phyloP scores from a whole-genome alignment of 305 asterid genomes.

The Coffea humblotiana region DNA sequence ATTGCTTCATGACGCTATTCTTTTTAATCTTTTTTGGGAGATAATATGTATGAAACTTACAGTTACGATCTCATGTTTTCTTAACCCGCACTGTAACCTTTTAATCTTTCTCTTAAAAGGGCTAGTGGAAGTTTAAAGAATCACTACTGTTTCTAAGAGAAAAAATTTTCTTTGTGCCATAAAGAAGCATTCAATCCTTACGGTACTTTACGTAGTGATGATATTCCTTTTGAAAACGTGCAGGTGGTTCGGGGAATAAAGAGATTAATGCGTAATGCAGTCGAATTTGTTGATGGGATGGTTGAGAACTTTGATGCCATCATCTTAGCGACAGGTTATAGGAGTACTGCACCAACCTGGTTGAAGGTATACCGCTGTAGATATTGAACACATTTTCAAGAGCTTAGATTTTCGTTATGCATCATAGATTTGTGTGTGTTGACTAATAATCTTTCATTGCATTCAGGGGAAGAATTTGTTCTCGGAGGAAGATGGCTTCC shows the following conservation, averaged over 20 bases:
- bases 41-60: not conserved
- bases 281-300: constrained; percentile 41
- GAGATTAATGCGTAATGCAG: constrained; percentile 29
- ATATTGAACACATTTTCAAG: not conserved
- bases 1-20: not conserved
- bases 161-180: not conserved
- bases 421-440: not conserved
- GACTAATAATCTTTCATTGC: not conserved
- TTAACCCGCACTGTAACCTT: too few species aligned
- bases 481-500: constrained; percentile 32
- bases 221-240: not conserved
- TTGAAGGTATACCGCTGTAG: constrained; percentile 25
- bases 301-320: constrained; percentile 37
- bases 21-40: too few species aligned
- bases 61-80: not conserved
- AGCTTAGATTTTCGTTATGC: not conserved
- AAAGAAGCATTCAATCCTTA: not conserved
- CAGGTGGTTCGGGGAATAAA: constrained; percentile 39
- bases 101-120: too few species aligned
- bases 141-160: not conserved
- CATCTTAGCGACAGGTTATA: constrained; percentile 41
- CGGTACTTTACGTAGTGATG: constrained; percentile 1
- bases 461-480: constrained; percentile 29
- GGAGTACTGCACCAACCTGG: constrained; percentile 41
- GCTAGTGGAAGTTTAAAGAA: not conserved